Conservation (phyloP, 192 early-diverging fungal species). For the Umbelopsis sp. region DNA sequence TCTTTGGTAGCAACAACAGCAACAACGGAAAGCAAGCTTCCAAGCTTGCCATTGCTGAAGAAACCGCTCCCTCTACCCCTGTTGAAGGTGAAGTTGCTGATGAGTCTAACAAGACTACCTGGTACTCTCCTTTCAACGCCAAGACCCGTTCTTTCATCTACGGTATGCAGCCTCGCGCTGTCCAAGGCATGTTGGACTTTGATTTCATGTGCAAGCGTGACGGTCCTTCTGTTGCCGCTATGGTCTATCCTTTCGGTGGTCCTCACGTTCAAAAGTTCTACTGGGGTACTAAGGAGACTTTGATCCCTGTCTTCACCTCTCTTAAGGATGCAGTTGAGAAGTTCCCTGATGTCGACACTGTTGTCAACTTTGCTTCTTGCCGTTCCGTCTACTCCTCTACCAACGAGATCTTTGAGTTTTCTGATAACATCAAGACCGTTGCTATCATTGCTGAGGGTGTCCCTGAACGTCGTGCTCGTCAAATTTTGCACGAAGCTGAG, state of each 20-base stretch:
- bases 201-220: slow-evolving; percentile 97
- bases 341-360: slow-evolving; percentile 92
- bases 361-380: slow-evolving; percentile 98
- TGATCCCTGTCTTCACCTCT: slow-evolving; percentile 91
- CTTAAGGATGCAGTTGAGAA: slow-evolving; percentile 80
- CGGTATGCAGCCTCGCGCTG: slow-evolving; percentile 98
- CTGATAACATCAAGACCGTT: slow-evolving; percentile 87
- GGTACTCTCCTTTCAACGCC: slow-evolving; percentile 79
- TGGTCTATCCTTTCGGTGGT: slow-evolving; percentile 99
- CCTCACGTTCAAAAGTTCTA: slow-evolving; percentile 99
- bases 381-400: slow-evolving; percentile 94
- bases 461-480: slow-evolving; percentile 93
- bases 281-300: slow-evolving; percentile 98
- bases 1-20: slow-evolving; percentile 52
- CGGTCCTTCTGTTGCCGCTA: slow-evolving; percentile 93
- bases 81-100: slow-evolving; percentile 53
- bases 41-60: slow-evolving; percentile 50
- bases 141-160: slow-evolving; percentile 92
- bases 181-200: slow-evolving; percentile 99
- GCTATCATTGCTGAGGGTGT: slow-evolving; percentile 99
- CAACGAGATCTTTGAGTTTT: slow-evolving; percentile 79
- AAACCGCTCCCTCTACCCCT: slow-evolving; percentile 48
- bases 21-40: slow-evolving; percentile 26
- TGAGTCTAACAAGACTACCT: slow-evolving; percentile 36
- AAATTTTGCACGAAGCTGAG: slow-evolving; percentile 85